Evolutionary conservation across 306 rosid genomes (phyloP).

Genomic region (Begonia fuchsioides): DNA sequence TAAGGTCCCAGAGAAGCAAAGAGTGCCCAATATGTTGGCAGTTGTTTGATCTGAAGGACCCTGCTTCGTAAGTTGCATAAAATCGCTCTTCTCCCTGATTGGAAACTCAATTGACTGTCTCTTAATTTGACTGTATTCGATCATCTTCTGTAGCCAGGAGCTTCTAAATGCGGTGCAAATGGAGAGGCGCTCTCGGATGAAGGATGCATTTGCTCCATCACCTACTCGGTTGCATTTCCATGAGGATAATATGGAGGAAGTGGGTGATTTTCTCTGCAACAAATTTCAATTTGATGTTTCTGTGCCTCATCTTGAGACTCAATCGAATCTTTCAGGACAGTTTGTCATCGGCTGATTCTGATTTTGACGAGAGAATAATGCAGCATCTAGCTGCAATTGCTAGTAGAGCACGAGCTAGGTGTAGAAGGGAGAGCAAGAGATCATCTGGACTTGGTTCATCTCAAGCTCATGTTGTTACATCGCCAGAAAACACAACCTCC

Average conservation of each 20-base stretch:
- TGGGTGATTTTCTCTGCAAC: slow-evolving; percentile 19
- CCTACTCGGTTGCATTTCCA: slow-evolving; percentile 15
- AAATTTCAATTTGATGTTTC: no score
- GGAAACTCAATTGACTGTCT: background rate
- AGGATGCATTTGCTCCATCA: slow-evolving; percentile 26
- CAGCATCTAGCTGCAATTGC: slow-evolving; percentile 57
- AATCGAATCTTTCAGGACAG: slow-evolving; percentile 41
- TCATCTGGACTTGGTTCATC: slow-evolving; percentile 45
- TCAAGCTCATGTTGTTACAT: slow-evolving; percentile 19
- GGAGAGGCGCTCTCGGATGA: slow-evolving; percentile 39
- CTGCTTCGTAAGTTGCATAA: slow-evolving; percentile 38
- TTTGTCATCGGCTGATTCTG: slow-evolving; percentile 43
- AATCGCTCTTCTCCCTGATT: background rate
- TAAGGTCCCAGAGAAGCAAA: slow-evolving; percentile 84
- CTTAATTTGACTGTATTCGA: background rate
- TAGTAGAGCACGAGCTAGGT: slow-evolving; percentile 37
- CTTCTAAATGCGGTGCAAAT: slow-evolving; percentile 63
- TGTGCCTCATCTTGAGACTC: no score
- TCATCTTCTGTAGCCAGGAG: slow-evolving; percentile 46
- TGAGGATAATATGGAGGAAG: slow-evolving; percentile 28
- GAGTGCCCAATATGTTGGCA: slow-evolving; percentile 97
- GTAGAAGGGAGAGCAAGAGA: slow-evolving; percentile 48
- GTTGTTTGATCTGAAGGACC: slow-evolving; percentile 58
- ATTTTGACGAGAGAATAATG: slow-evolving; percentile 60
- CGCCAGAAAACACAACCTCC: slow-evolving; percentile 27